Evolutionary conservation across 1,139 yeast genomes (phyloP).

Genomic region (Suhomyces anneliseae): DNA sequence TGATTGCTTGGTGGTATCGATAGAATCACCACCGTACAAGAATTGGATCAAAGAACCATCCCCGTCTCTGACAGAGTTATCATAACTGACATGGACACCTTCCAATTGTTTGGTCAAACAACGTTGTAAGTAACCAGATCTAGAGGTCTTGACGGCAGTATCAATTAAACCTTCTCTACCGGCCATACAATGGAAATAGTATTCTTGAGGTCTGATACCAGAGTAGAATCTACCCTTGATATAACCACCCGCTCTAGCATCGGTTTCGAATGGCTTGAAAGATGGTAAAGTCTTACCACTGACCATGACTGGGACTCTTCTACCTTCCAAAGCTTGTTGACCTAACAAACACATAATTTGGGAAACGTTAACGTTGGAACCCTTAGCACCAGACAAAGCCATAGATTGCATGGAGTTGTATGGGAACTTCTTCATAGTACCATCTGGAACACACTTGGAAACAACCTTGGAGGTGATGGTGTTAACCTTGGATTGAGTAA

Average conservation of each 20-base stretch:
- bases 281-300: conserved; percentile 97
- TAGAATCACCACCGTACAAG: conserved; percentile 95
- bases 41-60: conserved; percentile 94
- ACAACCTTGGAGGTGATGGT: conserved; percentile 92
- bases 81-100: conserved; percentile 93
- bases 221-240: conserved; percentile 97
- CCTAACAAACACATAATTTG: conserved; percentile 99
- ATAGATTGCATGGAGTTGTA: conserved; percentile 96
- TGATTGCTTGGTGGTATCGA: conserved; percentile 92
- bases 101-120: conserved; percentile 97
- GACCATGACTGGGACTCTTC: conserved; percentile 99
- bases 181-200: conserved; percentile 99
- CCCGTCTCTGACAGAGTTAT: conserved; percentile 92
- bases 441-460: conserved; percentile 90
- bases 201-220: conserved; percentile 98
- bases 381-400: conserved; percentile 99
- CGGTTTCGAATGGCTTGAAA: conserved; percentile 94
- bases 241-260: conserved; percentile 98
- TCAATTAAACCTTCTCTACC: conserved; percentile 99
- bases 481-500: conserved; percentile 91
- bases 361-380: conserved; percentile 96
- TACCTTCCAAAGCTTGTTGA: conserved; percentile 98
- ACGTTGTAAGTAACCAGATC: conserved; percentile 98
- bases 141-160: conserved; percentile 97
- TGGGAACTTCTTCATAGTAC: conserved; percentile 95